Evolutionary conservation across 306 rosid genomes (phyloP).

Genomic region (Pyrus betulifolia): DNA sequence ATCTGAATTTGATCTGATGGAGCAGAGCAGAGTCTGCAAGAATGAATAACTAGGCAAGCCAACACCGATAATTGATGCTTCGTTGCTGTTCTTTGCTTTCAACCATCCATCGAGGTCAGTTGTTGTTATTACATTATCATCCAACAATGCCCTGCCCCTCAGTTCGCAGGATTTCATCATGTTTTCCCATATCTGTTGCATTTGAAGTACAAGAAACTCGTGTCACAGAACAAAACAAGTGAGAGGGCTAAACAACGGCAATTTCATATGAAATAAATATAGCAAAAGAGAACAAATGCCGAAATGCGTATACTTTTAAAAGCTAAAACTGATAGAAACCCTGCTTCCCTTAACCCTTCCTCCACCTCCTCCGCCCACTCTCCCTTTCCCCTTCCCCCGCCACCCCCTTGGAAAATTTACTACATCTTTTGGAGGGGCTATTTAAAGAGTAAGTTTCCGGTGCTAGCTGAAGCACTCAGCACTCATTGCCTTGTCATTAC

Average conservation of each 20-base stretch:
- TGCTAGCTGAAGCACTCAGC: neutral
- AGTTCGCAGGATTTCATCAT: slow-evolving; percentile 59
- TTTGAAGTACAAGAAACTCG: neutral
- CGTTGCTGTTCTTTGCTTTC: slow-evolving; percentile 41
- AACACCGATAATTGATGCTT: slow-evolving; percentile 41
- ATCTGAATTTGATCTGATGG: slow-evolving; percentile 60
- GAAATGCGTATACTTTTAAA: neutral
- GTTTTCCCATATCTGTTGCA: slow-evolving; percentile 64
- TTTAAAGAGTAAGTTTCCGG: neutral
- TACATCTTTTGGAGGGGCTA: neutral
- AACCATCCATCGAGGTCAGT: slow-evolving; percentile 58
- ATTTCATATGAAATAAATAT: neutral
- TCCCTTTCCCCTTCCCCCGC: neutral
- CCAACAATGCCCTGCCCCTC: slow-evolving; percentile 66
- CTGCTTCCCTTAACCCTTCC: neutral
- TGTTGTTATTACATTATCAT: slow-evolving; percentile 39
- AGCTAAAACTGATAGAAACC: neutral
- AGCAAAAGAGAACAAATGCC: neutral
- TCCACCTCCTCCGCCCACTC: neutral
- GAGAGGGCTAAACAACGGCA: neutral
- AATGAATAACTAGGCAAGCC: slow-evolving; percentile 79
- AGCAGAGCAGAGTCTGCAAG: slow-evolving; percentile 47
- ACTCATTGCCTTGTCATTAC: neutral
- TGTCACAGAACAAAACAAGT: neutral
- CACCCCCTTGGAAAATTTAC: neutral